Conservation (phyloP, 2,329 filamentous ascomycete genomes). For the Pestalotiopsis sp. region DNA sequence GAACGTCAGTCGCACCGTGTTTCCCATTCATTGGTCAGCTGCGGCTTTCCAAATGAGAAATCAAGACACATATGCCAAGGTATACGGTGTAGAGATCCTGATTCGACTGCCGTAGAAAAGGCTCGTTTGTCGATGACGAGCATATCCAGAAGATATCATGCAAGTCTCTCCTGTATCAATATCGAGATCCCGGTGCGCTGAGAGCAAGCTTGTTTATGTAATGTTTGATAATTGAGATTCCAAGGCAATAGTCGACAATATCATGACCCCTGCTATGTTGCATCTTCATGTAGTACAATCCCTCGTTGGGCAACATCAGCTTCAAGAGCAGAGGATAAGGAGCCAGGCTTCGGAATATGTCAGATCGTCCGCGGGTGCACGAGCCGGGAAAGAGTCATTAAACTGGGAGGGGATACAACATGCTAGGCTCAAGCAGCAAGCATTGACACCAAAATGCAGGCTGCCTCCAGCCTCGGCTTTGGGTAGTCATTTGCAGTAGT, state of each 20-base stretch:
- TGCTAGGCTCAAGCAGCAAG: background rate
- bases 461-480: background rate
- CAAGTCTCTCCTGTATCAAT: background rate
- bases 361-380: background rate
- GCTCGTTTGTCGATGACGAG: background rate
- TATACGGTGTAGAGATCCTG: background rate
- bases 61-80: background rate
- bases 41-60: conserved; percentile 1
- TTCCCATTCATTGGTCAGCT: conserved; percentile 8
- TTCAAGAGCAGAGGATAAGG: background rate
- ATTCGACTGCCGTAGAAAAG: background rate
- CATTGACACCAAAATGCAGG: background rate
- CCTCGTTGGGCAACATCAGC: background rate
- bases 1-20: background rate
- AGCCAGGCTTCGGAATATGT: background rate
- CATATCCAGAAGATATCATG: background rate
- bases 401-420: background rate
- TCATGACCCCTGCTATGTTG: background rate
- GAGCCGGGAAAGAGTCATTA: background rate
- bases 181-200: background rate
- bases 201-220: background rate
- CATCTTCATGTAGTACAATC: background rate
- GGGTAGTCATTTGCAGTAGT: background rate
- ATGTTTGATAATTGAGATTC: background rate
- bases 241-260: background rate